Evolutionary conservation across 2,329 filamentous ascomycete species (phyloP).

Genomic region (Alternaria sp.): DNA sequence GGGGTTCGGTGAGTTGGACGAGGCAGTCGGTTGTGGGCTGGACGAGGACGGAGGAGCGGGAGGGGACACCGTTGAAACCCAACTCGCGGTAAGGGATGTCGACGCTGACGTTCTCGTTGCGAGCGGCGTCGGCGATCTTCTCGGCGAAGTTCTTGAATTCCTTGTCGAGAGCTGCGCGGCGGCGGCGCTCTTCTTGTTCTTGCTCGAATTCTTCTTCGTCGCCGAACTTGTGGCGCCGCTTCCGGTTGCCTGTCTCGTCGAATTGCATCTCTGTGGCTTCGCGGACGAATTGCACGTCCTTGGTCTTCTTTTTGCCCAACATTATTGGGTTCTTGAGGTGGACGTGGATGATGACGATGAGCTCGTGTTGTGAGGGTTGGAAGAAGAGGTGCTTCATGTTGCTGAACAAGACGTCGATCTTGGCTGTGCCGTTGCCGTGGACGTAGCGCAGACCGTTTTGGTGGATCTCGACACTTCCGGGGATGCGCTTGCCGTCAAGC

Average conservation of each 20-base stretch:
- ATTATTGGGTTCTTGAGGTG: slow-evolving; percentile 98
- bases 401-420: slow-evolving; percentile 93
- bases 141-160: slow-evolving; percentile 96
- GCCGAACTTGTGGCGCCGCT: slow-evolving; percentile 95
- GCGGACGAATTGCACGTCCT: slow-evolving; percentile 97
- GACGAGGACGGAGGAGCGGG: slow-evolving; percentile 92
- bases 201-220: slow-evolving; percentile 99
- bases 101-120: slow-evolving; percentile 87
- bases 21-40: slow-evolving; percentile 96
- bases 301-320: slow-evolving; percentile 98
- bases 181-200: slow-evolving; percentile 93
- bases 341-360: slow-evolving; percentile 97
- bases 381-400: slow-evolving; percentile 99
- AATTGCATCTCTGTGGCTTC: slow-evolving; percentile 99
- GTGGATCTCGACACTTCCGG: slow-evolving; percentile 95
- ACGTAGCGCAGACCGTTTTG: slow-evolving; percentile 96
- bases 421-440: slow-evolving; percentile 78
- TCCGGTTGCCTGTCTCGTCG: slow-evolving; percentile 96
- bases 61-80: slow-evolving; percentile 95
- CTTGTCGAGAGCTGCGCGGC: slow-evolving; percentile 89
- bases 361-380: slow-evolving; percentile 92
- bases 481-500: slow-evolving; percentile 94
- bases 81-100: slow-evolving; percentile 97
- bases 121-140: slow-evolving; percentile 95
- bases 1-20: slow-evolving; percentile 95